Percentiles rank a stretch among this genome's conserved stretches.
These are phyloP conservation scores for Agaricus blazei DNA, from an alignment of 768 basidiomycete species.

Conservation along the genomic window DNA sequence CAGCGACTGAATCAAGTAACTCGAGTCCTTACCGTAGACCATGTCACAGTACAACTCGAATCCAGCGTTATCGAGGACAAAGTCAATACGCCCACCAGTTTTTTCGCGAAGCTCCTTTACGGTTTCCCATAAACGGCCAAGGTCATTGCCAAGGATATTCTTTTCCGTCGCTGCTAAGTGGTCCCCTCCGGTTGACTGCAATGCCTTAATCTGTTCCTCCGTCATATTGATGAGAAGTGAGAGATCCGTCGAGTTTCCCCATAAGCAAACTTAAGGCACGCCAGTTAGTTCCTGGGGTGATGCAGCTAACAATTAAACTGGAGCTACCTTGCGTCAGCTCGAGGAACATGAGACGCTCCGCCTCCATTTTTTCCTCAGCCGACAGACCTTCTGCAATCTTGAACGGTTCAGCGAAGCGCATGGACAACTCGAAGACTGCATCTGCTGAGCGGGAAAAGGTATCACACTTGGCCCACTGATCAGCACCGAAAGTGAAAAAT, in stretches of 20 bases:
- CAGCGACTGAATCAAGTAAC: neutral
- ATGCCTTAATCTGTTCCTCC: conserved; percentile 92
- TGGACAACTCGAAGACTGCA: conserved; percentile 92
- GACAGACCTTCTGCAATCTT: conserved; percentile 50
- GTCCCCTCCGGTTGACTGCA: conserved; percentile 97
- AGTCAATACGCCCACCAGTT: conserved; percentile 72
- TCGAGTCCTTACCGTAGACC: conserved; percentile 59
- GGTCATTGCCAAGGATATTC: conserved; percentile 89
- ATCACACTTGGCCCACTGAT: conserved; percentile 56
- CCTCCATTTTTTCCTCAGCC: conserved; percentile 55
- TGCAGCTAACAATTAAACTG: neutral
- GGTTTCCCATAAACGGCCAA: conserved; percentile 65
- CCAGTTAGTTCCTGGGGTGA: neutral
- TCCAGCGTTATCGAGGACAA: conserved; percentile 85
- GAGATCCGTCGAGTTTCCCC: conserved; percentile 96
- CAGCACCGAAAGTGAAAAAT: conserved; percentile 1
- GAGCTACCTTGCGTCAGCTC: conserved; percentile 81
- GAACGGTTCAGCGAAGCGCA: conserved; percentile 86
- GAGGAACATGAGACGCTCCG: conserved; percentile 81
- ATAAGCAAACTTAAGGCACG: conserved; percentile 69
- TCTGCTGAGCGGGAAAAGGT: conserved; percentile 91
- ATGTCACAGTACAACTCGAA: conserved; percentile 87
- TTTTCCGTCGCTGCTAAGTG: conserved; percentile 93
- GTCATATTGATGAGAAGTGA: conserved; percentile 96
- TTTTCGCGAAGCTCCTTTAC: conserved; percentile 65